phyloP scores from a whole-genome alignment of 2,329 filamentous ascomycete genomes.

The Microdochium bolleyi region DNA sequence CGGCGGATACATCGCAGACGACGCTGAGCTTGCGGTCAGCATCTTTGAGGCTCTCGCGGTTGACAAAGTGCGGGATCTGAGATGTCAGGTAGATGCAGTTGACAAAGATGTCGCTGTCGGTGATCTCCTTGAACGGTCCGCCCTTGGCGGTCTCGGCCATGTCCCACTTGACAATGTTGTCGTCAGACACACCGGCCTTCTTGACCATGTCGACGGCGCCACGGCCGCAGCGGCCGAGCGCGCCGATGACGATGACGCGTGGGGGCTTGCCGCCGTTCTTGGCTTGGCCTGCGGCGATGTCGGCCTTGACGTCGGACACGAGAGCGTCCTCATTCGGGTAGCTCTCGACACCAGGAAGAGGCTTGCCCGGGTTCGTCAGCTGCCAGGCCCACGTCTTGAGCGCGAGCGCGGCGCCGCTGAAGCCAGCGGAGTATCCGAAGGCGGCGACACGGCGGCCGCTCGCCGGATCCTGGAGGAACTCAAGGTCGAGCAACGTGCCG shows the following conservation, averaged over 20 bases:
- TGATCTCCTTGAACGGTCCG: slow-evolving; percentile 74
- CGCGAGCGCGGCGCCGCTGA: slow-evolving; percentile 65
- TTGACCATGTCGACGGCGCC: slow-evolving; percentile 77
- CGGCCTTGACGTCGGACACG: slow-evolving; percentile 65
- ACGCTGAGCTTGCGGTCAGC: slow-evolving; percentile 68
- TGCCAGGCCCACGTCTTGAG: slow-evolving; percentile 81
- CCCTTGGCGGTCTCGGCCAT: slow-evolving; percentile 69
- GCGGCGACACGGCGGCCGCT: slow-evolving; percentile 63
- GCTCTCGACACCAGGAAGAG: slow-evolving; percentile 56
- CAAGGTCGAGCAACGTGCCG: slow-evolving; percentile 75
- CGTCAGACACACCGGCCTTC: slow-evolving; percentile 62
- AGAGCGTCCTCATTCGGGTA: slow-evolving; percentile 71
- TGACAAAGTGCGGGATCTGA: slow-evolving; percentile 76
- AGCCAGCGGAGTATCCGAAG: slow-evolving; percentile 70
- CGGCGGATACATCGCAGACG: slow-evolving; percentile 72
- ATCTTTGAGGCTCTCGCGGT: slow-evolving; percentile 57
- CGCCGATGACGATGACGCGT: slow-evolving; percentile 77
- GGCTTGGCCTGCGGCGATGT: slow-evolving; percentile 57
- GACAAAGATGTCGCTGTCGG: slow-evolving; percentile 67
- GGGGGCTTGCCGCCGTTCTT: slow-evolving; percentile 59
- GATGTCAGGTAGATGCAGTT: slow-evolving; percentile 84
- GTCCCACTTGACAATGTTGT: slow-evolving; percentile 64
- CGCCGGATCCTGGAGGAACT: slow-evolving; percentile 68
- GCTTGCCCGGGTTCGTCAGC: slow-evolving; percentile 59
- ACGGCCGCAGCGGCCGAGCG: slow-evolving; percentile 72